Evolutionary conservation across 2,329 filamentous ascomycete species (phyloP), one percentile per base, ranked within the genome.

Genomic region (Neobulgaria alba): DNA sequence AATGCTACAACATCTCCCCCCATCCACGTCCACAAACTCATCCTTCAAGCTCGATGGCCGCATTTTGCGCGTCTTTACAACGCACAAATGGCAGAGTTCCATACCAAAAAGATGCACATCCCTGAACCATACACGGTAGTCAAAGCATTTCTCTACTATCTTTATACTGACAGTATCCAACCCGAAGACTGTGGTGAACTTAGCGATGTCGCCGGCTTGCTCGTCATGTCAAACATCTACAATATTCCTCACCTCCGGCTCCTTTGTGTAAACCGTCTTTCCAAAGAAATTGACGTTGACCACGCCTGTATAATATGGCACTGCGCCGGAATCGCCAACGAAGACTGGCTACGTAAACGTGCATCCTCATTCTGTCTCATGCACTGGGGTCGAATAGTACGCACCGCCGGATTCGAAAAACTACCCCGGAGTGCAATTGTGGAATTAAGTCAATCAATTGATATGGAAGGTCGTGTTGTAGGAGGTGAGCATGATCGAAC

Each of bases 161-260:
- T 98, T 1, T 98, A 98, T 63, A 95, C 92, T 0, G 92, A 98
- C 62, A 90, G 82, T 52, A 95, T 98, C 51, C 70, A 77, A 50
- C 60, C 62, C 2, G 67, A 71, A 18, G 62, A 66, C n/a, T 66
- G 69, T 34, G 75, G 77, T 0, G 74, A 82, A 36, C 75, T 95
- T 15, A 77, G 81, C 20, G 89, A 95, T 53, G 88, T 96, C 10
- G 90, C 92, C 0, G 90, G 92, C 7, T 78, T 98, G 62, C 73
- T 98, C 3, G 90, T 98, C 49, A 93, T 98, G 85, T 88, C 88
- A 32, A 95, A 96, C 61, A 85, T 96, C 34, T 98, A 98, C 66
- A 90, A 95, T 58, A 93, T 98, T 67, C 89, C 89, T 1, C 87
- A 92, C 52, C 77, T 98, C 17, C 84, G 90, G 15, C 75, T 95